These are phyloP conservation scores for Dothistroma septosporum DNA, from an alignment of 2,329 filamentous ascomycete genomes.

Conservation along the genomic window DNA sequence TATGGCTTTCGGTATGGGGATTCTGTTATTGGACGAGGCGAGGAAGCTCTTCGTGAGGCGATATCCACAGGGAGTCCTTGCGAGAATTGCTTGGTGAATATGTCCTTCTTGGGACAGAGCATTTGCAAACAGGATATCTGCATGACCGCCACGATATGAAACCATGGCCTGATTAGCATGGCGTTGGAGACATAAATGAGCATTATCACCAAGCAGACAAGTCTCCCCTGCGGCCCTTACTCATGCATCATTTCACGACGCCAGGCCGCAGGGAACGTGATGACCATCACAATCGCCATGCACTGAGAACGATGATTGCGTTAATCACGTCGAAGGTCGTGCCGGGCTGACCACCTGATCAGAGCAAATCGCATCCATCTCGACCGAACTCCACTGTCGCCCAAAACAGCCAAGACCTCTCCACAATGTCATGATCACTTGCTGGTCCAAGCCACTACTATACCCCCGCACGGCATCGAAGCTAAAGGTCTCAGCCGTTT, in stretches of 20 bases:
- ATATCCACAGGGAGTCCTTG: constrained; percentile 55
- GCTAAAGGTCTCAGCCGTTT: constrained; percentile 1
- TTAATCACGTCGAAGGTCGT: too few species aligned
- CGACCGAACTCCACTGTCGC: background rate
- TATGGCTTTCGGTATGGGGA: constrained; percentile 63
- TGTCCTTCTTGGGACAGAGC: too few species aligned
- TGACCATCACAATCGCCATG: too few species aligned
- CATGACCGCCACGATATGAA: background rate
- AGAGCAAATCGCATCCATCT: background rate
- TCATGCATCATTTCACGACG: too few species aligned
- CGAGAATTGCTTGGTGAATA: constrained; percentile 59
- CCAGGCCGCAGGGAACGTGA: too few species aligned
- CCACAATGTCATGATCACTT: background rate
- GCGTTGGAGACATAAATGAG: background rate
- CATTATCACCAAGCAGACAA: background rate
- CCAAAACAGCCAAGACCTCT: background rate
- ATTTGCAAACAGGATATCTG: background rate
- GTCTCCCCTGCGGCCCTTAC: background rate
- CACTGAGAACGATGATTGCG: too few species aligned
- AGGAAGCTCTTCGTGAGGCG: constrained; percentile 61
- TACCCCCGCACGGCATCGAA: background rate
- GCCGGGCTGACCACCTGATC: background rate
- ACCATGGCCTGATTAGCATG: background rate
- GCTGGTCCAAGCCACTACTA: background rate
- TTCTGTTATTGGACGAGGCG: constrained; percentile 62